Percentiles rank a stretch among this genome's conserved stretches.
phyloP scores from a whole-genome alignment of 2,329 filamentous ascomycete species.

The Fusarium sp. region DNA sequence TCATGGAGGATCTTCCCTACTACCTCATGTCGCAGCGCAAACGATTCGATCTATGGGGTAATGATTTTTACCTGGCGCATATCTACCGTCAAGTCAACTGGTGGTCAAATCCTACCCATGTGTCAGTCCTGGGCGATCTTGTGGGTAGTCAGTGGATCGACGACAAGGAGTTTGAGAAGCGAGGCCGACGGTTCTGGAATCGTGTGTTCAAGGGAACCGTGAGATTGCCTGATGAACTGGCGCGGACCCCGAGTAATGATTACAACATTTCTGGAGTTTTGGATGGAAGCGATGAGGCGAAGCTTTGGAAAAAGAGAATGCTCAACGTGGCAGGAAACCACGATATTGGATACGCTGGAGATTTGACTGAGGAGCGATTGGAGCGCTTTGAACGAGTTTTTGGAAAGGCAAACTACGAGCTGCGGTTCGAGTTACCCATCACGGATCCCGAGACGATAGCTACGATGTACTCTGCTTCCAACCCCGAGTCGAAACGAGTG shows the following conservation, averaged over 20 bases:
- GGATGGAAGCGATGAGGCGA: slow-evolving; percentile 57
- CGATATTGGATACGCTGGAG: slow-evolving; percentile 95
- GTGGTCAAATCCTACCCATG: slow-evolving; percentile 88
- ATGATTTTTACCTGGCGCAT: slow-evolving; percentile 94
- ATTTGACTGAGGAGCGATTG: slow-evolving; percentile 81
- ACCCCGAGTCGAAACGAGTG: slow-evolving; percentile 62
- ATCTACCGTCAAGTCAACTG: slow-evolving; percentile 87
- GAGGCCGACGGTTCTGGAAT: slow-evolving; percentile 83
- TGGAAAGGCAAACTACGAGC: slow-evolving; percentile 91
- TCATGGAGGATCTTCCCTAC: slow-evolving; percentile 75
- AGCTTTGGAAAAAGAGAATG: slow-evolving; percentile 78
- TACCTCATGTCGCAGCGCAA: slow-evolving; percentile 78
- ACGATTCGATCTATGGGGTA: slow-evolving; percentile 87
- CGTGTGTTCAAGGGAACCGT: slow-evolving; percentile 78
- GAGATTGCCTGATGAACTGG: slow-evolving; percentile 70
- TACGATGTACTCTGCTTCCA: slow-evolving; percentile 58
- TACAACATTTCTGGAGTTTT: slow-evolving; percentile 65
- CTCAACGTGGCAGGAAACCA: slow-evolving; percentile 96
- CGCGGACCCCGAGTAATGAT: slow-evolving; percentile 60
- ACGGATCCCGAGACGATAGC: slow-evolving; percentile 54
- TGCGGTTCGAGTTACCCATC: slow-evolving; percentile 75
- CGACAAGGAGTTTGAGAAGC: slow-evolving; percentile 82
- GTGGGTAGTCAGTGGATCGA: slow-evolving; percentile 96
- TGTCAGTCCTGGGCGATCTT: slow-evolving; percentile 89
- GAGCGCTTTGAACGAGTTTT: slow-evolving; percentile 86